phyloP scores from a whole-genome alignment of 768 basidiomycete genomes.

The Psilocybe cubensis region DNA sequence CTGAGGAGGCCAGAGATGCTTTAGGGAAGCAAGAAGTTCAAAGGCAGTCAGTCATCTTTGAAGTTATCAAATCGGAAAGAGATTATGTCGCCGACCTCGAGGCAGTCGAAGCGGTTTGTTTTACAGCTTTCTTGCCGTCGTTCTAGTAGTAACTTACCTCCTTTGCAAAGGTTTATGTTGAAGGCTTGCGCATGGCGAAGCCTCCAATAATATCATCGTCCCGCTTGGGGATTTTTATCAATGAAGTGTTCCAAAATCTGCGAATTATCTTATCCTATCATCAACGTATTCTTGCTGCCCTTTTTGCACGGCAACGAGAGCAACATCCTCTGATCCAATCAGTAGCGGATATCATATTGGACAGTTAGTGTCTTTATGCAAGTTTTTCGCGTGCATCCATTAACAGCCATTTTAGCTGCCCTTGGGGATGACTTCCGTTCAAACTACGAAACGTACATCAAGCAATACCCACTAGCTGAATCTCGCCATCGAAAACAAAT shows the following conservation, averaged over 20 bases:
- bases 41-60: slow-evolving; percentile 86
- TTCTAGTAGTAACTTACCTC: slow-evolving; percentile 2
- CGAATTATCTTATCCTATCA: slow-evolving; percentile 69
- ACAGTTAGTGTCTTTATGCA: slow-evolving; percentile 52
- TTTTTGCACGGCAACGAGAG: slow-evolving; percentile 83
- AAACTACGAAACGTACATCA: slow-evolving; percentile 82
- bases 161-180: slow-evolving; percentile 66
- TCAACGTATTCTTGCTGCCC: slow-evolving; percentile 63
- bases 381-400: slow-evolving; percentile 27
- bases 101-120: slow-evolving; percentile 63
- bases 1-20: slow-evolving; percentile 67
- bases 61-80: slow-evolving; percentile 87
- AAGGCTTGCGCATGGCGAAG: slow-evolving; percentile 58
- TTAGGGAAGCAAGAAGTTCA: slow-evolving; percentile 80
- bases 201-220: slow-evolving; percentile 68
- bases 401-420: slow-evolving; percentile 33
- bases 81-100: slow-evolving; percentile 87
- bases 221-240: slow-evolving; percentile 65
- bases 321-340: slow-evolving; percentile 84
- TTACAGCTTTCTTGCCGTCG: neutral
- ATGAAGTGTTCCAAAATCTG: slow-evolving; percentile 86
- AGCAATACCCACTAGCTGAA: slow-evolving; percentile 87
- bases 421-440: slow-evolving; percentile 55
- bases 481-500: slow-evolving; percentile 80
- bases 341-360: slow-evolving; percentile 84